Base-by-base conservation (phyloP, 192 early-diverging fungal genomes). In the Backusella psychrophila region DNA sequence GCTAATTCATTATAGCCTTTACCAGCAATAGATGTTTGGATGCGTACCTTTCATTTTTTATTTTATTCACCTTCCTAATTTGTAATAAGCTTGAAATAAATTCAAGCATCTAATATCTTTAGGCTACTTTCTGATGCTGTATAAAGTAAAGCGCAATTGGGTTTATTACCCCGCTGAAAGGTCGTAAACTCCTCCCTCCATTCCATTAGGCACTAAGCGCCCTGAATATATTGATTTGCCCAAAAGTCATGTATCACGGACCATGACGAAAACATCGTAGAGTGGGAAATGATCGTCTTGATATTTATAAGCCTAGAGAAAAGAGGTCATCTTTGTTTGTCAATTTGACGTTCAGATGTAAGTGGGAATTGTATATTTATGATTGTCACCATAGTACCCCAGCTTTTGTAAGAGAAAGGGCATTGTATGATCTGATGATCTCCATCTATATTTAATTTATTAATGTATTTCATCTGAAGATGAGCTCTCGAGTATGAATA, bases 21-120 rank as follows among this genome's bases (percentile, higher is more conserved):
- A 49, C 44, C 71, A 29, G 52, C 39, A 34, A 73, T 74, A 59
- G 44, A 49, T 33, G 29, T 63, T 65, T 74, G 35, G 69, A 46
- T 63, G 56, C 26, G 56, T 63, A 44, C 23, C 23, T 39, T 39
- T 21, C n/a, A 42, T 23, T 17, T 29, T 19, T 49, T 49, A 17
- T 49, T 49, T 49, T 49, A 49, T 63, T 63, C 56, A 11, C 21
- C 26, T 63, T 3, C 56, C 56, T 63, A 63, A 63, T 63, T 63
- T 26, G 56, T 63, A 26, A 63, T 63, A 63, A 63, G 56, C 56
- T 63, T 29, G 9, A 4, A 29, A 56, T 21, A 21, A 56, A 56
- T 12, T 56, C 53, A 56, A 63, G 56, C 14, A 63, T 14, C 26
- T 63, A 63, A 63, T 63, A 63, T 63, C 56, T 7, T 29, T 63